Conservation (phyloP, 225 moss, liverwort and hornwort species). For the Thuidium tamariscinum region DNA sequence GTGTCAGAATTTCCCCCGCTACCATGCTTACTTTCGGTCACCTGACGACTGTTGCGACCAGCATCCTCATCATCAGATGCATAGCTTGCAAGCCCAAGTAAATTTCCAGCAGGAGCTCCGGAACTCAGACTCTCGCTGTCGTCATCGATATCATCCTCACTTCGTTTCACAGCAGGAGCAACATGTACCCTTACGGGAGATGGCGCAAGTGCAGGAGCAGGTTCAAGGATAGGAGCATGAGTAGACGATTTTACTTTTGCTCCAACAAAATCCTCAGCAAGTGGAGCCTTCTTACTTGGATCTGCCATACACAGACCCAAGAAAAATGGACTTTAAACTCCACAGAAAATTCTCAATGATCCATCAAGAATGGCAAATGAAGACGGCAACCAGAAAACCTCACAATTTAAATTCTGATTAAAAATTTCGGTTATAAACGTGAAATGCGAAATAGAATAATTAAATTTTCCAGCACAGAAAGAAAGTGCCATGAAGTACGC, state of each 20-base stretch:
- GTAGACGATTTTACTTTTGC: constrained; percentile 4
- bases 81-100: constrained; percentile 94
- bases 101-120: constrained; percentile 65
- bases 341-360: neutral
- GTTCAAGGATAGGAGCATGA: neutral
- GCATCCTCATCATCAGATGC: constrained; percentile 97
- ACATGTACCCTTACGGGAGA: constrained; percentile 62
- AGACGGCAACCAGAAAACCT: neutral
- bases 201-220: constrained; percentile 27
- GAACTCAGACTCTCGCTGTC: constrained; percentile 65
- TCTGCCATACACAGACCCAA: constrained; percentile 24
- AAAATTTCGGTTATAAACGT: neutral
- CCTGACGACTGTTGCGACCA: constrained; percentile 30
- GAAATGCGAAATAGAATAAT: neutral
- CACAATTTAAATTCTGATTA: neutral
- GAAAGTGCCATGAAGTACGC: neutral
- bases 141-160: constrained; percentile 43
- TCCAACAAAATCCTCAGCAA: constrained; percentile 26
- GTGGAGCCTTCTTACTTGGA: constrained; percentile 7
- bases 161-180: constrained; percentile 33
- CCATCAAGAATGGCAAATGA: neutral
- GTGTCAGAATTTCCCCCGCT: constrained; percentile 16
- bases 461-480: neutral
- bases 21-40: constrained; percentile 16
- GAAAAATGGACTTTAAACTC: neutral